phyloP scores from a whole-genome alignment of 2,329 filamentous ascomycete species.

The Diaporthe sp. region DNA sequence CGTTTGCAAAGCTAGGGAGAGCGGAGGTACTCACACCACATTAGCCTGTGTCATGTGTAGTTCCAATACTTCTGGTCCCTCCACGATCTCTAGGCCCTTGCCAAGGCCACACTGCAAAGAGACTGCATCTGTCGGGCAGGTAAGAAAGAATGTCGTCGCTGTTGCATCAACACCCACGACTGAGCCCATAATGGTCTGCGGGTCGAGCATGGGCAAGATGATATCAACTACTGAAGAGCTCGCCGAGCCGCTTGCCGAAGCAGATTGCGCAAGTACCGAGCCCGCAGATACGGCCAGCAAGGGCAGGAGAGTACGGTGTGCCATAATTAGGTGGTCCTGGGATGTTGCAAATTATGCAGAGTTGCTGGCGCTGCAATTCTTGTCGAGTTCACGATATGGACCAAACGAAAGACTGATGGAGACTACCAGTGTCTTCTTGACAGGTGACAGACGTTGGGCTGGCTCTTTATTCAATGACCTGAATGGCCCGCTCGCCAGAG shows the following conservation, averaged over 20 bases:
- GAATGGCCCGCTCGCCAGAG: neutral
- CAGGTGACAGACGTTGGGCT: neutral
- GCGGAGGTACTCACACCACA: conserved; percentile 29
- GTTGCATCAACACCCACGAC: conserved; percentile 40
- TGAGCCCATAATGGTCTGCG: conserved; percentile 38
- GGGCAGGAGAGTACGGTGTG: neutral
- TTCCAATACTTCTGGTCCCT: conserved; percentile 38
- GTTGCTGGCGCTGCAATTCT: neutral
- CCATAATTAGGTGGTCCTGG: neutral
- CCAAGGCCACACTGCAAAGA: conserved; percentile 38
- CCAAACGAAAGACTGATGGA: neutral
- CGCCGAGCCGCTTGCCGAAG: conserved; percentile 3
- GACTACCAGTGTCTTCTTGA: neutral
- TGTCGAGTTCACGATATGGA: neutral
- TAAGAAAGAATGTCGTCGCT: conserved; percentile 38
- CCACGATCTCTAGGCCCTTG: conserved; percentile 34
- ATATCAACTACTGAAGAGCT: conserved; percentile 36
- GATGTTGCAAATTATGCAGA: neutral
- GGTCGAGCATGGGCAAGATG: conserved; percentile 34
- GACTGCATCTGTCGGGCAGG: conserved; percentile 37
- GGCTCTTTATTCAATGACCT: neutral
- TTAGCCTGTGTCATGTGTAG: conserved; percentile 26
- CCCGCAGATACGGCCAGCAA: conserved; percentile 27
- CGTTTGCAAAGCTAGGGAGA: neutral
- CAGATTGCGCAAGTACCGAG: neutral